Base-by-base conservation (phyloP, 2,329 filamentous ascomycete genomes). In the Delphinella strobiligena region DNA sequence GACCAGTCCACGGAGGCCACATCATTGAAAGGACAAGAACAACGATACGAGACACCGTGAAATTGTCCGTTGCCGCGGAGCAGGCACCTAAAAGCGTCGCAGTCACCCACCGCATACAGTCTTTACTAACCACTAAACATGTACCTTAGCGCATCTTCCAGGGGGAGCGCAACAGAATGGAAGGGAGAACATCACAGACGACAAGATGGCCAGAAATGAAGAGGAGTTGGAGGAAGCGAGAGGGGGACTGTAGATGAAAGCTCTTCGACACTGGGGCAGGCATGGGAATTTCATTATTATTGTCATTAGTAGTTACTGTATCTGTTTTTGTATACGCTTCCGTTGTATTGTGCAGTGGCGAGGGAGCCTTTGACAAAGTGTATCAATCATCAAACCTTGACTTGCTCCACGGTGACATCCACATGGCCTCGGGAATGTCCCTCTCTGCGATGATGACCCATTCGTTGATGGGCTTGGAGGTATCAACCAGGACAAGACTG, bases 401-500 rank as follows among this genome's bases (percentile, higher is more conserved):
- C 14, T 31, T 32, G 35, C 29, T 36, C 39, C 39, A 41, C 14
- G 41, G 38, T 40, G 37, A 47, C 11, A 41, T 33, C 45, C 45
- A 47, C 15, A 16, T 32, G 3, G 38, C 15, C 15, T 42, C 19
- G 1, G 32, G 34, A 36, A 63, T 15, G 4, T 40, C 38, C 36
- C 55, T 53, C 31, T 50, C 49, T 4, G 57, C 61, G 34, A 62
- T 51, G 1, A 56, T 54, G 5, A 36, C 38, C 62, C 62, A 66
- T 17, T 61, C 48, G 15, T 50, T 41, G 39, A 63, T 61, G 7
- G 54, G 45, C 33, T 51, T 52, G 40, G 58, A 53, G 0, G 62
- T 66, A 1, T 54, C 54, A 7, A 64, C 61, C 4, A 66, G 52
- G 38, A 63, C 61, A 12, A 66, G 50, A 35, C 44, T 46, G 2